These are phyloP conservation scores for Calonectria fujianensis DNA, from an alignment of 2,329 filamentous ascomycete genomes.

Conservation along the genomic window DNA sequence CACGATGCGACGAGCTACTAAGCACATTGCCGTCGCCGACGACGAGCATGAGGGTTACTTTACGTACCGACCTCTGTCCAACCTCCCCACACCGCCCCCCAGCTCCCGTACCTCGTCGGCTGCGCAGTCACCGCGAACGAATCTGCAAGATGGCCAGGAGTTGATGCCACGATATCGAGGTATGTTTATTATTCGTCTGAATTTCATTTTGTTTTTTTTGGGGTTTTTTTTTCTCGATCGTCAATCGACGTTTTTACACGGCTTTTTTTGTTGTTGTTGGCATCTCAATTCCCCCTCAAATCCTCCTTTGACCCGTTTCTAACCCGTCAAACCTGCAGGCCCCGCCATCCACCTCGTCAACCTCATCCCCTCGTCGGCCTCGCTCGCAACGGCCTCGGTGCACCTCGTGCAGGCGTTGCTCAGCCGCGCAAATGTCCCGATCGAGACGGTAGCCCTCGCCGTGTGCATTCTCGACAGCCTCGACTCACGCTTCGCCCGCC, in stretches of 20 bases:
- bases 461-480: slow-evolving; percentile 81
- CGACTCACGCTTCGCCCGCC: slow-evolving; percentile 76
- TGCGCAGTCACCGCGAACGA: slow-evolving; percentile 65
- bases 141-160: slow-evolving; percentile 66
- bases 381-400: slow-evolving; percentile 75
- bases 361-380: slow-evolving; percentile 78
- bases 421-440: slow-evolving; percentile 73
- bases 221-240: background rate
- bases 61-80: slow-evolving; percentile 80
- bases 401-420: slow-evolving; percentile 77
- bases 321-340: slow-evolving; percentile 63
- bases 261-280: slow-evolving; percentile 1
- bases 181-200: slow-evolving; percentile 50
- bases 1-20: slow-evolving; percentile 51
- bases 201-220: too few relatives aligned
- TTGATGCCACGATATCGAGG: slow-evolving; percentile 63
- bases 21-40: slow-evolving; percentile 44
- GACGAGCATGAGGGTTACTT: slow-evolving; percentile 69
- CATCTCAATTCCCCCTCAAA: background rate
- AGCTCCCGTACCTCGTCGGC: slow-evolving; percentile 69
- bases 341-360: slow-evolving; percentile 80
- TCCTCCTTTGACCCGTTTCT: slow-evolving; percentile 35
- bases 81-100: slow-evolving; percentile 79
- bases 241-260: background rate
- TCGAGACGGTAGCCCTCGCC: slow-evolving; percentile 78